Conservation (phyloP, 768 basidiomycete species). For the Tulasnella sp. region DNA sequence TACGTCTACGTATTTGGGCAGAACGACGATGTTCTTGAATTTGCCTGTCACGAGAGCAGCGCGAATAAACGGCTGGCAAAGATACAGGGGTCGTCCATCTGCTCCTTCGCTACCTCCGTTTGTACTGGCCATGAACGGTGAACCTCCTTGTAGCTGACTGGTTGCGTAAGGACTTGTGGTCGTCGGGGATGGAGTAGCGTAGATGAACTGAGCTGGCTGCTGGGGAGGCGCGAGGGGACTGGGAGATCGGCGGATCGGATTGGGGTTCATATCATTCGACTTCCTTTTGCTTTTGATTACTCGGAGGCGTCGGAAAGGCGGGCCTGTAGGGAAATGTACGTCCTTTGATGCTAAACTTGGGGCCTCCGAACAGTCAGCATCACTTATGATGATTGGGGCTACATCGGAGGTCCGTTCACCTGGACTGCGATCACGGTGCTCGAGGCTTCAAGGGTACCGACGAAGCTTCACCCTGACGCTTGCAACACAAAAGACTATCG, state of each 20-base stretch:
- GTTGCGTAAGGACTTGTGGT: slow-evolving; percentile 10
- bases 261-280: slow-evolving; percentile 3
- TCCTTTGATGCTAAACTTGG: slow-evolving; percentile 2
- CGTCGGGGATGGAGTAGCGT: slow-evolving; percentile 11
- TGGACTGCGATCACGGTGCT: slow-evolving; percentile 4
- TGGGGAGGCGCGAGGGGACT: not conserved
- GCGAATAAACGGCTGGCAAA: slow-evolving; percentile 42
- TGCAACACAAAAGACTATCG: not conserved
- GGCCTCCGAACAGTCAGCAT: not conserved
- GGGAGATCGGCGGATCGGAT: slow-evolving; percentile 15
- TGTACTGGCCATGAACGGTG: slow-evolving; percentile 15
- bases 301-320: not conserved
- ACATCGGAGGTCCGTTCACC: not conserved
- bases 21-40: slow-evolving; percentile 43
- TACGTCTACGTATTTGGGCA: slow-evolving; percentile 44
- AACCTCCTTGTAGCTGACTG: not conserved
- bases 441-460: not conserved
- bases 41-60: slow-evolving; percentile 41
- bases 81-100: slow-evolving; percentile 34
- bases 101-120: slow-evolving; percentile 14
- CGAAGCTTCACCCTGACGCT: slow-evolving; percentile 1
- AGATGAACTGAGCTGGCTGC: slow-evolving; percentile 11
- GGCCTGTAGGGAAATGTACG: not conserved
- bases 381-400: not conserved
- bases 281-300: not conserved